These are phyloP conservation scores for Salix exigua DNA, from an alignment of 345 rosid species.

Conservation along the genomic window DNA sequence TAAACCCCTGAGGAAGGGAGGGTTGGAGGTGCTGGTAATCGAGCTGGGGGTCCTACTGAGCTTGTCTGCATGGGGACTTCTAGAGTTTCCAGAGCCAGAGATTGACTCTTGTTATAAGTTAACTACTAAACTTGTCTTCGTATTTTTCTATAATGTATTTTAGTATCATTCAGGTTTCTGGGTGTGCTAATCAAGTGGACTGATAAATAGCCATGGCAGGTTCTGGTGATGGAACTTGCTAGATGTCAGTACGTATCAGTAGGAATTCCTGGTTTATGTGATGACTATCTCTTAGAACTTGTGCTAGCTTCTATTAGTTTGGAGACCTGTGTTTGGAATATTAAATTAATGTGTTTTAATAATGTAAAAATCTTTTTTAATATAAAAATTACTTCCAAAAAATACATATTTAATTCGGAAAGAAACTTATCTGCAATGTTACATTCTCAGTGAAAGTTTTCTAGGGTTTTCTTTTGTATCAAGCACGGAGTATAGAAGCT, in stretches of 20 bases:
- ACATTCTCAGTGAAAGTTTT: not conserved
- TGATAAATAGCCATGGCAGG: not conserved
- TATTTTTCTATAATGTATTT: not conserved
- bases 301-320: too few relatives aligned
- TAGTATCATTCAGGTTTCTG: not conserved
- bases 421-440: not conserved
- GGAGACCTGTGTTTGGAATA: too few relatives aligned
- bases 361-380: too few relatives aligned
- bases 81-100: not conserved
- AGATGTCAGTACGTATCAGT: not conserved
- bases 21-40: constrained; percentile 3
- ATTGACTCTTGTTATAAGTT: not conserved
- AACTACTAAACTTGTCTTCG: not conserved
- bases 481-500: not conserved
- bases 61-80: constrained; percentile 74
- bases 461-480: not conserved
- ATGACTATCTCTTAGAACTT: not conserved
- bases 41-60: constrained; percentile 44
- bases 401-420: not conserved
- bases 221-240: not conserved
- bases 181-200: not conserved
- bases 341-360: too few relatives aligned
- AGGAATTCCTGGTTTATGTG: not conserved
- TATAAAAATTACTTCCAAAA: too few relatives aligned
- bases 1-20: constrained; percentile 20